A percentile compares a stretch with the other conserved stretches of the same genome.
phyloP scores from a whole-genome alignment of 768 basidiomycete species.

The Lenzites betulinus region DNA sequence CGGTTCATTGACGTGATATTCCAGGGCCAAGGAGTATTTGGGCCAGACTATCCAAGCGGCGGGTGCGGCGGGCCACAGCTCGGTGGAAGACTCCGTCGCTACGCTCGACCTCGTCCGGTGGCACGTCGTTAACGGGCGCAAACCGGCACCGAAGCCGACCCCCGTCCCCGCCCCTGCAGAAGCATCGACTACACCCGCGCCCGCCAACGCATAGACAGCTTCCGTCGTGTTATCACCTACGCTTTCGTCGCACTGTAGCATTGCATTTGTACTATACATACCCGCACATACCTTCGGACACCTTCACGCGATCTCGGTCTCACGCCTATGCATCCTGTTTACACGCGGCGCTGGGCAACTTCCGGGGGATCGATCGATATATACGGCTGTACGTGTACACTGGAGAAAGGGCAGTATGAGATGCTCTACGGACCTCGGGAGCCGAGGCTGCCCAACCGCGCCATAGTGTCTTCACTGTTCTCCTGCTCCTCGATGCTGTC shows the following conservation, averaged over 20 bases:
- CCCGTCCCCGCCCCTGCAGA: neutral
- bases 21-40: constrained; percentile 80
- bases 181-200: neutral
- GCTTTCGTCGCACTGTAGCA: neutral
- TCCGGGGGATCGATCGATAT: constrained; percentile 6
- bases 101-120: constrained; percentile 88
- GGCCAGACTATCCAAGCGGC: constrained; percentile 82
- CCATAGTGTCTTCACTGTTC: constrained; percentile 78
- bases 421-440: constrained; percentile 48
- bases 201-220: neutral
- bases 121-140: constrained; percentile 67
- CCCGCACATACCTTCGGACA: neutral
- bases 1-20: constrained; percentile 7
- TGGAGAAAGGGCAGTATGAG: neutral
- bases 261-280: neutral
- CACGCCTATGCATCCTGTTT: neutral
- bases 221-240: neutral
- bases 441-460: constrained; percentile 55
- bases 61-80: constrained; percentile 80
- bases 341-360: no score
- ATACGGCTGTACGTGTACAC: constrained; percentile 10
- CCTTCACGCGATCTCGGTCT: neutral
- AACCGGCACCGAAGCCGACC: constrained; percentile 25
- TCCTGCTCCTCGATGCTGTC: constrained; percentile 86
- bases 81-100: constrained; percentile 85